Evolutionary conservation across 192 early-diverging fungal genomes (phyloP), one percentile per base, ranked within the genome.

Genomic region (Rhizophagus sp.): DNA sequence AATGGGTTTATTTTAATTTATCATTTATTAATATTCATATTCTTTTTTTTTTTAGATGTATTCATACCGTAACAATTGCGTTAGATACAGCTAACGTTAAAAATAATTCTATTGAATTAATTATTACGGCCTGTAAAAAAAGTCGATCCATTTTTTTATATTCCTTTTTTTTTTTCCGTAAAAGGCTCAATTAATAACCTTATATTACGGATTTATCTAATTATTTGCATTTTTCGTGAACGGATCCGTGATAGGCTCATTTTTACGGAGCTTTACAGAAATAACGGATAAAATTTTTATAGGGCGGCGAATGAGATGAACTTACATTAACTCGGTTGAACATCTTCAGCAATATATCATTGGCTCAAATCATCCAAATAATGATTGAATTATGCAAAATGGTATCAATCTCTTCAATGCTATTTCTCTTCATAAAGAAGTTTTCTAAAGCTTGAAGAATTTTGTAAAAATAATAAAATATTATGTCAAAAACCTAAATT

Each of bases 251-350:
- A n/a, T n/a, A n/a, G n/a, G n/a, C n/a, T n/a, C n/a, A n/a, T n/a
- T n/a, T n/a, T n/a, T n/a, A n/a, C n/a, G n/a, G n/a, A n/a, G n/a
- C n/a, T n/a, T n/a, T n/a, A n/a, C n/a, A n/a, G n/a, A n/a, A n/a
- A n/a, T n/a, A n/a, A n/a, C n/a, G n/a, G n/a, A n/a, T n/a, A n/a
- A n/a, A n/a, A n/a, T n/a, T n/a, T n/a, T n/a, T n/a, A n/a, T n/a
- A n/a, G n/a, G n/a, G 73, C 73, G 7, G 52, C 73, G 7, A 52
- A 75, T 41, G 73, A 75, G 62, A 49, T 75, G 17, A 61, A 10
- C 15, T 24, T 75, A 9, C 2, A 8, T 2, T 25, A 33, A 30
- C 73, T 75, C n/a, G 22, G 1, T 33, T 75, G 36, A 52, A 27
- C 4, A 19, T 33, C 12, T 74, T 36, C 73, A 74, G 49, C 39